Percentiles rank a stretch among this genome's conserved stretches.
Conservation (phyloP, 805 yeast species). For the Hanseniaspora lachancei region DNA sequence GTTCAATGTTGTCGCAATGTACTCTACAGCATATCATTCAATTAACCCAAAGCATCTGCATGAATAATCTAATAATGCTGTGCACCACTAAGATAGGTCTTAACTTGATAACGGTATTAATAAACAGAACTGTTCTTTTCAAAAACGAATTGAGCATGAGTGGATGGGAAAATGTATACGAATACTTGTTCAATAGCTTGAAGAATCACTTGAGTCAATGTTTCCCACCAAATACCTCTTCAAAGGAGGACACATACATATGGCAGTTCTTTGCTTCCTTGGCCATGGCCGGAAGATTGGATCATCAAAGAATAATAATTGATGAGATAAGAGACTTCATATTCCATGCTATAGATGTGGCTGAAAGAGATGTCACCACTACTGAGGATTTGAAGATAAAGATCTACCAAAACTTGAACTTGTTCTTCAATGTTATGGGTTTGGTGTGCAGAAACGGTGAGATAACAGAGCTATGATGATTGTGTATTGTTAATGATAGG, state of each 20-base stretch:
- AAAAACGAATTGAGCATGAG: constrained; percentile 54
- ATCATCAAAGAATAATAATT: constrained; percentile 84
- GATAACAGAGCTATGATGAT: constrained; percentile 52
- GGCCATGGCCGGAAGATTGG: constrained; percentile 77
- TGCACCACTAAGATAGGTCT: constrained; percentile 64
- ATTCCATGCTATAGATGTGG: constrained; percentile 71
- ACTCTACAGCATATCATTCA: constrained; percentile 15
- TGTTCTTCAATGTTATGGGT: constrained; percentile 94
- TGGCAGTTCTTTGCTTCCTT: constrained; percentile 96
- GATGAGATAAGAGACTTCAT: constrained; percentile 90
- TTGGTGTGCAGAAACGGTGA: constrained; percentile 81
- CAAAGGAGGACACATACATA: constrained; percentile 43
- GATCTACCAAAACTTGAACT: constrained; percentile 66
- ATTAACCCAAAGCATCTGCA: constrained; percentile 9
- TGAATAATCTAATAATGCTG: constrained; percentile 17
- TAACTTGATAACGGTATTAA: constrained; percentile 74
- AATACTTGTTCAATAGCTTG: constrained; percentile 61
- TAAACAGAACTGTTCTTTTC: constrained; percentile 83
- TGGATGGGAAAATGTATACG: constrained; percentile 68
- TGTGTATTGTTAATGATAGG: background rate
- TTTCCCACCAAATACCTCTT: constrained; percentile 53
- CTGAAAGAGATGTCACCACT: constrained; percentile 30
- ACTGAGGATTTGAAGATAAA: constrained; percentile 33
- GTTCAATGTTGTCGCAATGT: constrained; percentile 30
- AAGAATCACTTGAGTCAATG: constrained; percentile 65